phyloP scores from a whole-genome alignment of 1,139 yeast genomes.

The Pneumocystis oryctolagi region DNA sequence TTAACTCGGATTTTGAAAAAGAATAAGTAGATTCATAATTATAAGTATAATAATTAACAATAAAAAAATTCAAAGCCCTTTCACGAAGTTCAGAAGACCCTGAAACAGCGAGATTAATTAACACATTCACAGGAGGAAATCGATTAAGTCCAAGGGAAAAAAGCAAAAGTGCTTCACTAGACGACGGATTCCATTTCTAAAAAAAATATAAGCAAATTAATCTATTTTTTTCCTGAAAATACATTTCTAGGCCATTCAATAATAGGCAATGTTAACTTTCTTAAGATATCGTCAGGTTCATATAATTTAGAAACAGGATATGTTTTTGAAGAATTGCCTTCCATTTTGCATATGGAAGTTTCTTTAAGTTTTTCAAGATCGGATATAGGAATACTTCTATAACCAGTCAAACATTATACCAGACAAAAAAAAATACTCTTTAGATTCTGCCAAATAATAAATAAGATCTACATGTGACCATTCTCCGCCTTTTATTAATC shows the following conservation, averaged over 20 bases:
- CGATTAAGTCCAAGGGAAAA: slow-evolving; percentile 22
- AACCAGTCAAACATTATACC: neutral
- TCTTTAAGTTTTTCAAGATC: slow-evolving; percentile 7
- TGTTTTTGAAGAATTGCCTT: slow-evolving; percentile 21
- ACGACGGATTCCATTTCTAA: slow-evolving; percentile 20
- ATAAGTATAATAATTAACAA: slow-evolving; percentile 19
- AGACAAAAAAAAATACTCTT: neutral
- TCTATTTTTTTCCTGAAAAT: neutral
- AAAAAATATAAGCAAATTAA: neutral
- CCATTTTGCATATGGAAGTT: slow-evolving; percentile 15
- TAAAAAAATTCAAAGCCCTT: slow-evolving; percentile 22
- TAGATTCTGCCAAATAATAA: slow-evolving; percentile 21
- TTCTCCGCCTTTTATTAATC: slow-evolving; percentile 22
- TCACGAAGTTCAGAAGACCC: slow-evolving; percentile 14
- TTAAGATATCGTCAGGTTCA: slow-evolving; percentile 23
- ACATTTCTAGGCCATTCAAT: slow-evolving; percentile 20
- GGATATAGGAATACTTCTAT: slow-evolving; percentile 6
- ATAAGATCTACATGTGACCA: slow-evolving; percentile 29
- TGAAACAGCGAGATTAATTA: slow-evolving; percentile 18
- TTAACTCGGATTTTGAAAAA: slow-evolving; percentile 5
- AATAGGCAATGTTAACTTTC: slow-evolving; percentile 21
- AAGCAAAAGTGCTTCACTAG: slow-evolving; percentile 23
- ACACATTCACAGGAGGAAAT: slow-evolving; percentile 18
- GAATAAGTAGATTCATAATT: slow-evolving; percentile 16
- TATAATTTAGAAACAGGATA: slow-evolving; percentile 22